Conservation (phyloP, 306 rosid species). For the Ormosia emarginata region DNA sequence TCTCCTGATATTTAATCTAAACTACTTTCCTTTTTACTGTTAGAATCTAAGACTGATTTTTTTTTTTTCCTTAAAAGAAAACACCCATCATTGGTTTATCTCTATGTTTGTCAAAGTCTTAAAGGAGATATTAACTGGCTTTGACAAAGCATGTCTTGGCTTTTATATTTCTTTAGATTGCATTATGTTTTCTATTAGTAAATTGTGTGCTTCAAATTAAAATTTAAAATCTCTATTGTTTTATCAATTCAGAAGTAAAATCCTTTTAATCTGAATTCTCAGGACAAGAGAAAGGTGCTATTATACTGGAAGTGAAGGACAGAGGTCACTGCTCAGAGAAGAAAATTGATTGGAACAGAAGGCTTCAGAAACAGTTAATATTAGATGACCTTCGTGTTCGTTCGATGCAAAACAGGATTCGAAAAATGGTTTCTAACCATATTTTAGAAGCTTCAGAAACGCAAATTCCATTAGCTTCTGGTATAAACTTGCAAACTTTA, state of each 20-base stretch:
- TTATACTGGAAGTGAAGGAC: conserved; percentile 72
- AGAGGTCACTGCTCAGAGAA: conserved; percentile 54
- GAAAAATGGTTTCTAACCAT: conserved; percentile 13
- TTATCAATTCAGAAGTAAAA: not conserved
- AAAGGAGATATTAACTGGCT: conserved; percentile 7
- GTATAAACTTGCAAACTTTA: conserved; percentile 53
- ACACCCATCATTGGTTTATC: conserved; percentile 13
- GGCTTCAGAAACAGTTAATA: conserved; percentile 39
- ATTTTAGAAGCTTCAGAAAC: conserved; percentile 34
- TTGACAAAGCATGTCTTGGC: conserved; percentile 8
- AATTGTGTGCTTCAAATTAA: not conserved
- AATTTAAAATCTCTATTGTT: not conserved
- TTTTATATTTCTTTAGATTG: not conserved
- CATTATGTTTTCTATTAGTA: conserved; percentile 1
- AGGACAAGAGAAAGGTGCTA: conserved; percentile 59
- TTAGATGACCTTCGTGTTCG: conserved; percentile 50
- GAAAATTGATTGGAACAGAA: conserved; percentile 33
- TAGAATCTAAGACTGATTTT: conserved; percentile 23
- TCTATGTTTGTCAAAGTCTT: not conserved
- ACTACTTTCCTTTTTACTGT: conserved; percentile 22
- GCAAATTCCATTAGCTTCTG: conserved; percentile 71
- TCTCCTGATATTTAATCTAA: conserved; percentile 26
- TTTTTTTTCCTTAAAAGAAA: not conserved
- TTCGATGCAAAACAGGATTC: conserved; percentile 43
- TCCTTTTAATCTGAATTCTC: conserved; percentile 25